A percentile compares a stretch with the other conserved stretches of the same genome.
These are phyloP conservation scores for Phytophthora vignae DNA, from an alignment of 352 stramenopile species.

Conservation along the genomic window DNA sequence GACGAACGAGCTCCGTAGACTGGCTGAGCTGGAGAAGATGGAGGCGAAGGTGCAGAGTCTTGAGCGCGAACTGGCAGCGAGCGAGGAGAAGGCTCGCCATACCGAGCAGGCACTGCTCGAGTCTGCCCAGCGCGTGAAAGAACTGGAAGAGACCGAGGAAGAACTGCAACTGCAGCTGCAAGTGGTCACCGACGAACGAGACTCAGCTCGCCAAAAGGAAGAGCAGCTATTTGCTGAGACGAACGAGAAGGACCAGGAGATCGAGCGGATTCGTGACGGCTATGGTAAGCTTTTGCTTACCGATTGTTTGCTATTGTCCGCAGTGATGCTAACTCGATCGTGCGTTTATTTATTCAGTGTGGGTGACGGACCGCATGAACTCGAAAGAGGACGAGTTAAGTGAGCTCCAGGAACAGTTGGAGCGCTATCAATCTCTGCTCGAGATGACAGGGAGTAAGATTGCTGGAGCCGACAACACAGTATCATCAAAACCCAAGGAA, in stretches of 20 bases:
- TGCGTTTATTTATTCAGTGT: constrained; percentile 55
- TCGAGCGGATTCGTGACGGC: constrained; percentile 86
- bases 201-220: constrained; percentile 84
- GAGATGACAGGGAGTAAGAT: constrained; percentile 57
- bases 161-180: constrained; percentile 84
- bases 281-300: constrained; percentile 57
- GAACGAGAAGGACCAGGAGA: constrained; percentile 90
- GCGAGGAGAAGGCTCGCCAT: constrained; percentile 31
- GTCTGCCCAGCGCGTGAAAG: constrained; percentile 47
- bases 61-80: constrained; percentile 52
- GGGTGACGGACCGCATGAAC: constrained; percentile 90
- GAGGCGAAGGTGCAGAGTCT: constrained; percentile 63
- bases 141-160: constrained; percentile 78
- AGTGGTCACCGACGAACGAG: constrained; percentile 85
- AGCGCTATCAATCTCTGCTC: constrained; percentile 83
- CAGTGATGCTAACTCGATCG: constrained; percentile 1
- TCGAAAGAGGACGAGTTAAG: constrained; percentile 88
- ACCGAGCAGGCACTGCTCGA: constrained; percentile 52
- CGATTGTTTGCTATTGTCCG: not conserved
- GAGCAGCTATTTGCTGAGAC: constrained; percentile 85
- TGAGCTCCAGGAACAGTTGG: constrained; percentile 86
- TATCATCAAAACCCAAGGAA: constrained; percentile 16
- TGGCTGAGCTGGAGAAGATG: constrained; percentile 78
- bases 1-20: constrained; percentile 72
- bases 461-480: not conserved